A percentile compares a stretch with the other conserved stretches of the same genome.
Conservation (phyloP, 2,329 filamentous ascomycete genomes). For the Sclerotinia borealis region DNA sequence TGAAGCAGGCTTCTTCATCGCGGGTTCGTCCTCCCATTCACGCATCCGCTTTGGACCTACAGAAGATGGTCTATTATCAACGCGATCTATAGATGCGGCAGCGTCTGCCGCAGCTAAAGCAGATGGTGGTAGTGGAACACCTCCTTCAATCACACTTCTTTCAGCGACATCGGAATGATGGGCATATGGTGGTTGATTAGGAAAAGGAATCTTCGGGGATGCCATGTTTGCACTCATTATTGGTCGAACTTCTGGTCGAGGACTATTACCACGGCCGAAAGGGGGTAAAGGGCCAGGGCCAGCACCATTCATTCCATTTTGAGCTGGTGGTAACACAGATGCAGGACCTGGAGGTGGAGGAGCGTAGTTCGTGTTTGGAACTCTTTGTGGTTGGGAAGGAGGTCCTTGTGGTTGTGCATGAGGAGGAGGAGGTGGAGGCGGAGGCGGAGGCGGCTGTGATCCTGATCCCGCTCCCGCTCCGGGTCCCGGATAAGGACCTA, state of each 20-base stretch:
- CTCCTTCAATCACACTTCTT: slow-evolving; percentile 42
- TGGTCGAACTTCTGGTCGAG: slow-evolving; percentile 76
- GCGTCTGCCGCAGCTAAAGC: slow-evolving; percentile 63
- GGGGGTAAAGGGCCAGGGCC: slow-evolving; percentile 48
- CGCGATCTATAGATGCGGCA: slow-evolving; percentile 53
- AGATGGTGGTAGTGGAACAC: slow-evolving; percentile 60
- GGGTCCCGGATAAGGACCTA: slow-evolving; percentile 29
- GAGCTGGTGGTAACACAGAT: slow-evolving; percentile 40
- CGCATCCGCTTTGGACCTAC: slow-evolving; percentile 77
- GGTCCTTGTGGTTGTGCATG: slow-evolving; percentile 21
- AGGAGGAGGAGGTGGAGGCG: slow-evolving; percentile 40
- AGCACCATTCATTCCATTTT: slow-evolving; percentile 31
- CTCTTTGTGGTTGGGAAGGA: slow-evolving; percentile 45
- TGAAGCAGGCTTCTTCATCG: slow-evolving; percentile 77
- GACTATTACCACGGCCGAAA: slow-evolving; percentile 70
- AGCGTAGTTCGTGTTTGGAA: slow-evolving; percentile 54
- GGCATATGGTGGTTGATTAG: slow-evolving; percentile 70
- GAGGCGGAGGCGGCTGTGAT: slow-evolving; percentile 39
- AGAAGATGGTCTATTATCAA: slow-evolving; percentile 71
- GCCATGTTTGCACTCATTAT: slow-evolving; percentile 78
- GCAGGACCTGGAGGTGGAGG: slow-evolving; percentile 35
- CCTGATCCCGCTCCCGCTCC: slow-evolving; percentile 12
- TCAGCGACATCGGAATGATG: slow-evolving; percentile 57
- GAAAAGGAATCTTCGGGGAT: slow-evolving; percentile 86
- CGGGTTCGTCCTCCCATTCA: slow-evolving; percentile 82